Evolutionary conservation across 352 stramenopile genomes (phyloP), one percentile per base, ranked within the genome.

Genomic region (Globisporangium apiculatum): DNA sequence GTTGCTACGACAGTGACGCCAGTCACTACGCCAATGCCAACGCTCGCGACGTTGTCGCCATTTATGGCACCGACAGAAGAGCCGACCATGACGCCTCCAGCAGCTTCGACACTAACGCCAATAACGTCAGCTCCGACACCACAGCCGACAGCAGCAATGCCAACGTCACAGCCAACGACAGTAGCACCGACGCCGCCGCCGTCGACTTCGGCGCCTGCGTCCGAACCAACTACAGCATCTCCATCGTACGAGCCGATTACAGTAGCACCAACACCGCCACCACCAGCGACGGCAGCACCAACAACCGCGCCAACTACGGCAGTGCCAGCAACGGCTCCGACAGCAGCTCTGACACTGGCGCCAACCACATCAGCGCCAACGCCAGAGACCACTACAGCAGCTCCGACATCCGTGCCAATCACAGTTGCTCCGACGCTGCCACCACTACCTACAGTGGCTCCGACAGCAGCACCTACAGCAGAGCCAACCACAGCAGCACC

Each of bases 251-350:
- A 24, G 18, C 18, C 18, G 18, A 24, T 24, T 24, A 24, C 18
- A 24, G 18, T 24, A 24, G 2, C 18, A 24, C 18, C 18, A 24
- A 24, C 18, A 24, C 18, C 18, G 18, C 18, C 18, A 2, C 18
- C 18, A 24, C 18, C 18, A 58, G 46, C 55, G 5, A 51, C 46
- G 37, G 40, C 47, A 12, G 48, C 51, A 41, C 43, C 52, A 50
- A 58, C 61, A 10, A 50, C 38, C 41, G 37, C 53, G n/a, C 45
- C 17, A 5, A 55, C 61, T 3, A 65, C 61, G 45, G 58, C 50
- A 18, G 35, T n/a, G n/a, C n/a, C n/a, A n/a, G n/a, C n/a, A n/a
- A n/a, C n/a, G n/a, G n/a, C n/a, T n/a, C n/a, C n/a, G n/a, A n/a
- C n/a, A n/a, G n/a, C n/a, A n/a, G n/a, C n/a, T n/a, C n/a, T n/a